Percentiles rank a stretch among this genome's conserved stretches.
Evolutionary conservation across 805 yeast species (phyloP).

Genomic region (Spathaspora sp.): DNA sequence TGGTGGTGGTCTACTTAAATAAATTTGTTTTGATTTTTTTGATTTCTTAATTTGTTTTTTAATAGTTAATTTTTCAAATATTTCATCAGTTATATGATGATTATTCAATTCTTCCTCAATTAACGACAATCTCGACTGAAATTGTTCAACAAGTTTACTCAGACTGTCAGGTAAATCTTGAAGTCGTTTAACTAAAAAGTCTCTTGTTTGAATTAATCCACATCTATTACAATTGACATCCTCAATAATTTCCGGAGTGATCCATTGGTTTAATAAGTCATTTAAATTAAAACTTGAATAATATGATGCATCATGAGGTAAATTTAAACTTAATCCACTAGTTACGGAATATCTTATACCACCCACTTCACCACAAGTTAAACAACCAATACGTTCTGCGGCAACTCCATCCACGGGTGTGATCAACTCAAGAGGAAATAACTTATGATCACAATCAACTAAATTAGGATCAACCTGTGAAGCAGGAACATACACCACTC

Average conservation of each 20-base stretch:
- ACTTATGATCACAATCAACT: conserved; percentile 38
- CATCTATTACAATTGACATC: conserved; percentile 96
- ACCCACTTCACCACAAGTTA: conserved; percentile 89
- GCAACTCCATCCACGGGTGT: conserved; percentile 92
- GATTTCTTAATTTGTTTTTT: conserved; percentile 71
- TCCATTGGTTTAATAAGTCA: conserved; percentile 63
- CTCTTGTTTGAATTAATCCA: conserved; percentile 61
- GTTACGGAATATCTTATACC: conserved; percentile 82
- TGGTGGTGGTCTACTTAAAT: conserved; percentile 78
- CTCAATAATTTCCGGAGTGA: conserved; percentile 77
- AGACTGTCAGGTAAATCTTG: conserved; percentile 35
- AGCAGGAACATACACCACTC: conserved; percentile 69
- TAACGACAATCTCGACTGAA: conserved; percentile 23
- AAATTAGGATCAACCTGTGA: conserved; percentile 72
- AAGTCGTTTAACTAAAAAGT: conserved; percentile 43
- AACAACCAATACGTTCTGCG: conserved; percentile 88
- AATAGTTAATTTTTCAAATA: conserved; percentile 68
- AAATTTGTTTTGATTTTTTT: conserved; percentile 79
- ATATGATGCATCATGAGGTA: conserved; percentile 45
- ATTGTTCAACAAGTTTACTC: conserved; percentile 26
- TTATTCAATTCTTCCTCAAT: conserved; percentile 49
- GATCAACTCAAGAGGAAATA: conserved; percentile 52
- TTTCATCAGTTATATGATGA: conserved; percentile 76
- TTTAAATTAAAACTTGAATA: conserved; percentile 37
- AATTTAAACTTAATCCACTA: conserved; percentile 68